phyloP scores from a whole-genome alignment of 495 filamentous ascomycete genomes.

The Stereocaulon alpinum region DNA sequence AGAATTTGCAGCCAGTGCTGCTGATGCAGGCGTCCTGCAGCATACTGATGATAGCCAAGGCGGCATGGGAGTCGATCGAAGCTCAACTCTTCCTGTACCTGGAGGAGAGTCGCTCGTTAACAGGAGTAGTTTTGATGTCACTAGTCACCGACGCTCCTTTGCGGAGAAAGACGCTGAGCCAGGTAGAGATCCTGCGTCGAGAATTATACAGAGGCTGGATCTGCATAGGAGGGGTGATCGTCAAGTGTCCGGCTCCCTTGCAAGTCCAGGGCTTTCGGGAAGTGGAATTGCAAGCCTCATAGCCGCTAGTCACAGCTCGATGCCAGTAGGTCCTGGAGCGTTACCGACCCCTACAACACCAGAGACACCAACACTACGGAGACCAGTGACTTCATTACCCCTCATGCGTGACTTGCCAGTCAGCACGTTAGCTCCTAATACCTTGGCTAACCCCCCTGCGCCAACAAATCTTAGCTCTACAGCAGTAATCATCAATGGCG shows the following conservation, averaged over 20 bases:
- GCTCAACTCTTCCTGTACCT: slow-evolving; percentile 55
- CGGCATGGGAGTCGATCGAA: slow-evolving; percentile 41
- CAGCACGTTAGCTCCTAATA: slow-evolving; percentile 68
- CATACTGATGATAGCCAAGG: slow-evolving; percentile 43
- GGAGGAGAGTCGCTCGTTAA: slow-evolving; percentile 46
- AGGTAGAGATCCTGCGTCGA: slow-evolving; percentile 65
- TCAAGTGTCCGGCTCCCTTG: slow-evolving; percentile 29
- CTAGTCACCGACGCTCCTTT: slow-evolving; percentile 34
- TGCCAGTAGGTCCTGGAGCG: slow-evolving; percentile 44
- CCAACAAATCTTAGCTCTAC: slow-evolving; percentile 80
- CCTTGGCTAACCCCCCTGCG: slow-evolving; percentile 74
- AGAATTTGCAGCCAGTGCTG: slow-evolving; percentile 71
- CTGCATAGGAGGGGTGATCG: slow-evolving; percentile 67
- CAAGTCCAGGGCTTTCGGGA: slow-evolving; percentile 30
- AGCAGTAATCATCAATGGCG: slow-evolving; percentile 70
- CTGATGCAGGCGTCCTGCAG: slow-evolving; percentile 54
- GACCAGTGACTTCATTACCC: slow-evolving; percentile 18
- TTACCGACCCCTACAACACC: slow-evolving; percentile 27
- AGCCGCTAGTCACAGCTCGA: slow-evolving; percentile 69
- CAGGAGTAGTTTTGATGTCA: slow-evolving; percentile 65
- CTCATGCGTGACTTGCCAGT: slow-evolving; percentile 36
- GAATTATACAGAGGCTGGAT: slow-evolving; percentile 88
- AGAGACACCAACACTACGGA: slow-evolving; percentile 26
- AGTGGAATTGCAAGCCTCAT: slow-evolving; percentile 83
- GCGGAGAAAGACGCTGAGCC: slow-evolving; percentile 50